Conservation (phyloP, 768 basidiomycete genomes). For the Rhodotorula diobovata region DNA sequence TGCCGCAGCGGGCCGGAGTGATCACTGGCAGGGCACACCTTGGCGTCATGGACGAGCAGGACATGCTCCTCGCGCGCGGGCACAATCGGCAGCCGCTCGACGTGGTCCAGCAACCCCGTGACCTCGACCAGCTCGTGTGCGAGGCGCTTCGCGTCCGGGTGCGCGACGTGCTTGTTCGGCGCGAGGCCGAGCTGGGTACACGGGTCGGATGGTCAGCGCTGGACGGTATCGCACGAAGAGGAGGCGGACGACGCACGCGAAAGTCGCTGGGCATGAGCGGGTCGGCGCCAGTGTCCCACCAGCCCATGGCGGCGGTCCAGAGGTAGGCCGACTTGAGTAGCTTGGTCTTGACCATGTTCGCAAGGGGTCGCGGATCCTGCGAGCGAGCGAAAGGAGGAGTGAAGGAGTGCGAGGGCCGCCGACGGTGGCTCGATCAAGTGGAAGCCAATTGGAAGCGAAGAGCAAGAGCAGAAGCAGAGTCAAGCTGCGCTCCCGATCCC, state of each 20-base stretch:
- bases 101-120: neutral
- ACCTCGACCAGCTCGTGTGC: neutral
- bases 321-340: neutral
- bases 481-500: too few species aligned
- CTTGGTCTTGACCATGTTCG: too few species aligned
- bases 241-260: neutral
- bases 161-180: neutral
- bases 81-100: neutral
- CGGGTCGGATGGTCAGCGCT: neutral
- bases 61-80: neutral
- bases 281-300: neutral
- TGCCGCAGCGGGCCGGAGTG: too few species aligned
- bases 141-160: neutral
- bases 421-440: too few species aligned
- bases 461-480: too few species aligned
- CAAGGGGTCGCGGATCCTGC: too few species aligned
- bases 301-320: neutral
- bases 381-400: neutral
- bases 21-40: neutral
- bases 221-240: neutral
- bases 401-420: too few species aligned
- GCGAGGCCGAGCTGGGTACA: neutral
- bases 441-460: too few species aligned
- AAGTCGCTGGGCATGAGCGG: neutral
- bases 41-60: neutral